A percentile compares a stretch with the other conserved stretches of the same genome.
Conservation (phyloP, 73 alveolate genomes). For the Stentor coeruleus region DNA sequence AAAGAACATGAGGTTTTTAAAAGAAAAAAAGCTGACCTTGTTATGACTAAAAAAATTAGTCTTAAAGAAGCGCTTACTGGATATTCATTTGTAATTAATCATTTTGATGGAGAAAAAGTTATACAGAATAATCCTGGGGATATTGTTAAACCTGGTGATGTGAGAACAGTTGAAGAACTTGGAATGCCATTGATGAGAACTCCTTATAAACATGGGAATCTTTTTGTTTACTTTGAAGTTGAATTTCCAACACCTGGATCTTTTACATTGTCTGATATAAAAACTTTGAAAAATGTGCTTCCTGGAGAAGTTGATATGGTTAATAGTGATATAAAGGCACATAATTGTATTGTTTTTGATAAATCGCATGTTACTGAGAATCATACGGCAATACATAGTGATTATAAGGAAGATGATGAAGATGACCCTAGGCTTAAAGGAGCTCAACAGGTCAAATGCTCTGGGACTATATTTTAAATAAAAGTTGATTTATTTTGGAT, state of each 20-base stretch:
- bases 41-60: conserved; percentile 73
- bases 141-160: conserved; percentile 83
- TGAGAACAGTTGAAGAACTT: conserved; percentile 71
- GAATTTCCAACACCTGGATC: conserved; percentile 61
- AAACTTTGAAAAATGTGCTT: not conserved
- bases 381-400: not conserved
- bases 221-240: conserved; percentile 73
- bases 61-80: conserved; percentile 91
- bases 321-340: too few species aligned
- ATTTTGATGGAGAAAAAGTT: conserved; percentile 81
- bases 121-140: conserved; percentile 82
- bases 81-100: conserved; percentile 54
- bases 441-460: conserved; percentile 7
- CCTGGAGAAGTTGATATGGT: conserved; percentile 13
- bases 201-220: conserved; percentile 75
- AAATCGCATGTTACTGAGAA: not conserved
- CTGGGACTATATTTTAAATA: conserved; percentile 24
- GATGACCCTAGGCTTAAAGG: conserved; percentile 19
- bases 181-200: conserved; percentile 86
- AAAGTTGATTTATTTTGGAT: too few species aligned
- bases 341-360: not conserved
- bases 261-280: not conserved
- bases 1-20: conserved; percentile 74
- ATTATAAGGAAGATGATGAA: not conserved
- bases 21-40: conserved; percentile 89